Evolutionary conservation across 768 basidiomycete genomes (phyloP).

Genomic region (Lactarius quietus): DNA sequence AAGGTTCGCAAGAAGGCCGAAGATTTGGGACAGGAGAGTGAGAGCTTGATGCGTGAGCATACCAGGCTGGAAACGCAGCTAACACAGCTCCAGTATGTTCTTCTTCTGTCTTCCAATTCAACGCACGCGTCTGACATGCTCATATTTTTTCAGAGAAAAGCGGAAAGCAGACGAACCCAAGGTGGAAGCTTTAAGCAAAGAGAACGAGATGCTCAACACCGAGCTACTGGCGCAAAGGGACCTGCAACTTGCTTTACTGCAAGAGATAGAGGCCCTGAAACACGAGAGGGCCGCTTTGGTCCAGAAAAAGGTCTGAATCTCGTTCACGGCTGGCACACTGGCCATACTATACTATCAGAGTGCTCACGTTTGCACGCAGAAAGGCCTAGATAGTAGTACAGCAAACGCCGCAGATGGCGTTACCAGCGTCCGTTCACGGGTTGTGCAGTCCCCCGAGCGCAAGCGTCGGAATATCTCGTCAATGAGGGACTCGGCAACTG

Average conservation of each 20-base stretch:
- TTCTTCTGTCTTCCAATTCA: neutral
- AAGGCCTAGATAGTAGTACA: conserved; percentile 59
- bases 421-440: conserved; percentile 60
- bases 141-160: conserved; percentile 43
- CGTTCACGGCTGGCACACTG: neutral
- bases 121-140: neutral
- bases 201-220: conserved; percentile 58
- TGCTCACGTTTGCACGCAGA: conserved; percentile 36
- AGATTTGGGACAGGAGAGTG: conserved; percentile 57
- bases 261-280: conserved; percentile 70
- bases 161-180: conserved; percentile 67
- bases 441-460: conserved; percentile 90
- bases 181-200: conserved; percentile 54
- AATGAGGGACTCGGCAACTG: conserved; percentile 64
- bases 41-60: conserved; percentile 48
- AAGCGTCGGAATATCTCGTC: conserved; percentile 76
- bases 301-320: conserved; percentile 53
- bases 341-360: neutral
- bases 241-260: conserved; percentile 51
- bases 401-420: conserved; percentile 57
- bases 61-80: conserved; percentile 50
- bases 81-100: conserved; percentile 50
- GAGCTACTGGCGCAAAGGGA: conserved; percentile 71
- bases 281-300: conserved; percentile 61
- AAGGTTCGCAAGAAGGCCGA: conserved; percentile 60